phyloP scores from a whole-genome alignment of 1,139 yeast species.

The Yamadazyma conglobata region DNA sequence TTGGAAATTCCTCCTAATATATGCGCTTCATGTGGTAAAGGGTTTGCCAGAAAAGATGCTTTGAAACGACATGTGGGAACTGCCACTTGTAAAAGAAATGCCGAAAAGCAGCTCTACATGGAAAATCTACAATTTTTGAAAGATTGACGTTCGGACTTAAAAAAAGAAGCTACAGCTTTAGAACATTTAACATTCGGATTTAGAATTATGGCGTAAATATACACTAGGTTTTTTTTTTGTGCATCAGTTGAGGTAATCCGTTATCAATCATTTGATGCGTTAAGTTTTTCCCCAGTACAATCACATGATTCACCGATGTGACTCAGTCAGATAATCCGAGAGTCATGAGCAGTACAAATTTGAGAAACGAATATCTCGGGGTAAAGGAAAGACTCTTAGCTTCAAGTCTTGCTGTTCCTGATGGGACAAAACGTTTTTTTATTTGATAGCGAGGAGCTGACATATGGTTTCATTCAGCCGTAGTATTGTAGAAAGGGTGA shows the following conservation, averaged over 20 bases:
- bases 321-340: slow-evolving; percentile 2
- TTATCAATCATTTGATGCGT: too few relatives aligned
- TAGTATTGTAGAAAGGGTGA: too few relatives aligned
- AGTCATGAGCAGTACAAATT: slow-evolving; percentile 3
- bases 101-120: slow-evolving; percentile 43
- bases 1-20: slow-evolving; percentile 60
- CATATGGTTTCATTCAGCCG: too few relatives aligned
- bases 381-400: too few relatives aligned
- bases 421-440: too few relatives aligned
- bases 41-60: slow-evolving; percentile 81
- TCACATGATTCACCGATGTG: slow-evolving; percentile 1
- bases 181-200: too few relatives aligned
- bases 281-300: neutral
- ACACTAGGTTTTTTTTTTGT: neutral
- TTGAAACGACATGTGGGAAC: slow-evolving; percentile 71
- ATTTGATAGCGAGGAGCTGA: too few relatives aligned
- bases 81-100: slow-evolving; percentile 66
- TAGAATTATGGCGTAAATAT: too few relatives aligned
- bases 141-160: slow-evolving; percentile 1
- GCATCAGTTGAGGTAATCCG: neutral
- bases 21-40: slow-evolving; percentile 72
- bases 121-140: slow-evolving; percentile 27
- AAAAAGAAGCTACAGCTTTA: too few relatives aligned
- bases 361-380: too few relatives aligned
- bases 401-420: too few relatives aligned